Evolutionary conservation across 2,329 filamentous ascomycete species (phyloP).

Genomic region (Cercospora canescens): DNA sequence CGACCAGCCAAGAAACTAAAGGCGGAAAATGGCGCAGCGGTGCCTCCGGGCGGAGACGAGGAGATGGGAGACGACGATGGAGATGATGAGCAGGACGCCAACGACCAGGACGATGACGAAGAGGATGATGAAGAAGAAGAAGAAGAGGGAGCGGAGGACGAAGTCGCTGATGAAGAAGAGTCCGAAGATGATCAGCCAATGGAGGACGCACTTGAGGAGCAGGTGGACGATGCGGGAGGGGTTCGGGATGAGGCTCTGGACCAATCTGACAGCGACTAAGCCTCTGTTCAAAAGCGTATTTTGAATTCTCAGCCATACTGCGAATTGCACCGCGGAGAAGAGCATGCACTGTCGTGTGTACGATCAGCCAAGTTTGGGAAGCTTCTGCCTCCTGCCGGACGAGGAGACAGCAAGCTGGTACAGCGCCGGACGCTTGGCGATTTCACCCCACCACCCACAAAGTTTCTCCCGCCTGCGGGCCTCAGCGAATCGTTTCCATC

Average conservation of each 20-base stretch:
- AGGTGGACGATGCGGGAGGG: slow-evolving; percentile 60
- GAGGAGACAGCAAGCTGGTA: background rate
- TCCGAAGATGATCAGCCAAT: slow-evolving; percentile 34
- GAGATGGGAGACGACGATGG: slow-evolving; percentile 52
- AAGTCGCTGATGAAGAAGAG: slow-evolving; percentile 58
- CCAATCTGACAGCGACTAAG: slow-evolving; percentile 35
- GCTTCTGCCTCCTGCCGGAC: background rate
- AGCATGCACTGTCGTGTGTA: background rate
- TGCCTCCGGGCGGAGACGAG: slow-evolving; percentile 45
- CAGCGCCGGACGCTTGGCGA: background rate
- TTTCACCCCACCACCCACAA: background rate
- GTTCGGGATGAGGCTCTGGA: slow-evolving; percentile 37
- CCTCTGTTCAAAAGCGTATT: background rate
- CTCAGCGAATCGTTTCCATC: background rate
- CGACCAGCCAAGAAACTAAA: slow-evolving; percentile 54
- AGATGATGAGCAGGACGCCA: slow-evolving; percentile 57
- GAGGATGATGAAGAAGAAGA: slow-evolving; percentile 50
- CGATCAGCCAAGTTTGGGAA: background rate
- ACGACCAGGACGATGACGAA: slow-evolving; percentile 52
- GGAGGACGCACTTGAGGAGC: slow-evolving; percentile 30
- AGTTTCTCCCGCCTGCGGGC: background rate
- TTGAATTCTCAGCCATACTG: background rate
- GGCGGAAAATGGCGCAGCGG: slow-evolving; percentile 40
- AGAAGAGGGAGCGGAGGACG: slow-evolving; percentile 38
- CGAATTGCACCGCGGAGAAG: background rate